Percentiles rank a stretch among this genome's conserved stretches.
Conservation (phyloP, 139 green algal genomes). For the Monoraphidium neglectum region DNA sequence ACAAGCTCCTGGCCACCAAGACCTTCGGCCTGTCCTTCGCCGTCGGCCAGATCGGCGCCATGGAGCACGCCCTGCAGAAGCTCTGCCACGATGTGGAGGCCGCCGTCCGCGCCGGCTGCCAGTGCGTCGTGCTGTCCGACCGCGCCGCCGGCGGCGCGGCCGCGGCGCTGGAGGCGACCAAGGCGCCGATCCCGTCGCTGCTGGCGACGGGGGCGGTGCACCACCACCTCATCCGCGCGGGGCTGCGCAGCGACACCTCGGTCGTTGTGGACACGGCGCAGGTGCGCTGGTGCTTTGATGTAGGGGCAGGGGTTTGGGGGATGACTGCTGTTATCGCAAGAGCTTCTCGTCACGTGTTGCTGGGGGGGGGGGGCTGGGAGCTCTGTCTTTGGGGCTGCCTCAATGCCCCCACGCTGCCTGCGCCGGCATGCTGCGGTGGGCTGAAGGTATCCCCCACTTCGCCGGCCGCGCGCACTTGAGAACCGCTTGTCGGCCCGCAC, state of each 20-base stretch:
- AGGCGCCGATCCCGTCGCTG: slow-evolving; percentile 89
- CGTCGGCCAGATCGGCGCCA: slow-evolving; percentile 50
- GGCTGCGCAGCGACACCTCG: slow-evolving; percentile 86
- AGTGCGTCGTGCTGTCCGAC: slow-evolving; percentile 82
- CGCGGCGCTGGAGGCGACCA: slow-evolving; percentile 38
- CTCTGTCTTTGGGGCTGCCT: too few relatives aligned
- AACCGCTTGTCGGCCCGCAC: too few relatives aligned
- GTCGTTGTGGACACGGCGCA: slow-evolving; percentile 95
- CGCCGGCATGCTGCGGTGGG: too few relatives aligned
- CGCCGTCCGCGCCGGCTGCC: slow-evolving; percentile 83
- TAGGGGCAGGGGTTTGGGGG: too few relatives aligned
- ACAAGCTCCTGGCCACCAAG: slow-evolving; percentile 51
- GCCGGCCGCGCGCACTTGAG: too few relatives aligned
- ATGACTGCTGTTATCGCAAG: too few relatives aligned
- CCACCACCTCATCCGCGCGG: slow-evolving; percentile 94
- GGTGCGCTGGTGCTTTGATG: neutral
- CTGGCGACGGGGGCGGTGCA: slow-evolving; percentile 94
- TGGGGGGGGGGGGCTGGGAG: too few relatives aligned
- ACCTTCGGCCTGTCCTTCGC: slow-evolving; percentile 67
- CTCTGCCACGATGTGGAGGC: slow-evolving; percentile 81
- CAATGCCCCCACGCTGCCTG: too few relatives aligned
- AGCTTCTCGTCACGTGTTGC: too few relatives aligned
- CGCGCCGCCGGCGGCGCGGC: slow-evolving; percentile 11
- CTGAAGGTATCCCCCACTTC: too few relatives aligned
- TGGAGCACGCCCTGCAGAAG: slow-evolving; percentile 63